Percentiles rank a stretch among this genome's conserved stretches.
These are phyloP conservation scores for Licmophora abbreviata DNA, from an alignment of 108 stramenopile species.

Conservation along the genomic window DNA sequence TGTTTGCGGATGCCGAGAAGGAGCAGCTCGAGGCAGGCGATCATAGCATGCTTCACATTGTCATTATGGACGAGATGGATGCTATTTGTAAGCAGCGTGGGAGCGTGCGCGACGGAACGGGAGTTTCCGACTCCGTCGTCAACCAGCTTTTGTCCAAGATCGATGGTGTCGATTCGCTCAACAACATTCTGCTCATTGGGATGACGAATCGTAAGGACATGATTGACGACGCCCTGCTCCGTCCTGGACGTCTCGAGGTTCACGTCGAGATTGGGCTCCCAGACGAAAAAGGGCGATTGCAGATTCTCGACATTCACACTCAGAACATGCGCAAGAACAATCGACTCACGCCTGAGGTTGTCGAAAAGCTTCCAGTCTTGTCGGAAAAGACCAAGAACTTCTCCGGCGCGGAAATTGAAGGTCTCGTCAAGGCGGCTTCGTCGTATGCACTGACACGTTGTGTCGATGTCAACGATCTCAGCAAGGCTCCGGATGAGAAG, in stretches of 20 bases:
- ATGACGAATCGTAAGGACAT: slow-evolving; percentile 99
- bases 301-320: slow-evolving; percentile 96
- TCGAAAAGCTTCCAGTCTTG: slow-evolving; percentile 68
- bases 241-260: slow-evolving; percentile 96
- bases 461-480: slow-evolving; percentile 89
- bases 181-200: slow-evolving; percentile 98
- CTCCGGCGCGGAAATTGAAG: slow-evolving; percentile 98
- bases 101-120: slow-evolving; percentile 84
- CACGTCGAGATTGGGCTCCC: slow-evolving; percentile 99
- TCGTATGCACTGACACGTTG: slow-evolving; percentile 89
- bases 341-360: slow-evolving; percentile 75
- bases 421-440: slow-evolving; percentile 94
- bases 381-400: slow-evolving; percentile 94
- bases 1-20: slow-evolving; percentile 92
- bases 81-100: slow-evolving; percentile 98
- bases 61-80: slow-evolving; percentile 99
- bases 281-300: slow-evolving; percentile 85
- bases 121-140: slow-evolving; percentile 96
- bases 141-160: slow-evolving; percentile 99
- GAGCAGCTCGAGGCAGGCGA: slow-evolving; percentile 92
- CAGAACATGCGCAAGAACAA: slow-evolving; percentile 82
- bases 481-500: slow-evolving; percentile 84
- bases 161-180: slow-evolving; percentile 97
- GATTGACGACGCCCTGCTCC: slow-evolving; percentile 98
- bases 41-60: slow-evolving; percentile 93